A percentile compares a stretch with the other conserved stretches of the same genome.
These are phyloP conservation scores for Citrus glauca DNA, from an alignment of 345 rosid species.

Conservation along the genomic window DNA sequence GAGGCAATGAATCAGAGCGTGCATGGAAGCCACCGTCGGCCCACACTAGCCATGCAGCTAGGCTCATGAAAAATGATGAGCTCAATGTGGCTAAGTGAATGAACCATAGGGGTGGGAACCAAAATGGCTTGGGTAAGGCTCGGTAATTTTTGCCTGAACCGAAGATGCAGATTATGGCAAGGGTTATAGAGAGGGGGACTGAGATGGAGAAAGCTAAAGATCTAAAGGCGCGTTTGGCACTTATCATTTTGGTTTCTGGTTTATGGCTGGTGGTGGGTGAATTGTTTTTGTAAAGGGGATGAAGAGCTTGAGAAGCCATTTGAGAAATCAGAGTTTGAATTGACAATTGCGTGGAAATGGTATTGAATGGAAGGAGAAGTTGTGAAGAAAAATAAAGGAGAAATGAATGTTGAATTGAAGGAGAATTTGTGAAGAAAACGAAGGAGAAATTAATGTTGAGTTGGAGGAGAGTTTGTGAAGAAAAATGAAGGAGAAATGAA, in stretches of 20 bases:
- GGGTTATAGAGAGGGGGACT: constrained; percentile 15
- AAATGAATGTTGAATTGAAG: neutral
- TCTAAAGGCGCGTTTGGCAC: constrained; percentile 1
- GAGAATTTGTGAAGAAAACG: no score
- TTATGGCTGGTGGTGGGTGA: neutral
- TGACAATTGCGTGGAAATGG: neutral
- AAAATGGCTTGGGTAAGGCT: constrained; percentile 16
- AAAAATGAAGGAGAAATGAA: neutral
- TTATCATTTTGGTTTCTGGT: neutral
- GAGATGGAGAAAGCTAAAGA: constrained; percentile 14
- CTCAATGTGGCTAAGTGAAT: constrained; percentile 25
- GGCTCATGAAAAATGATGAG: constrained; percentile 32
- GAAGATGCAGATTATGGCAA: constrained; percentile 19
- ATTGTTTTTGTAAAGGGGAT: neutral
- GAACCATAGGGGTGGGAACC: constrained; percentile 35
- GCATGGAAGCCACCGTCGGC: constrained; percentile 22
- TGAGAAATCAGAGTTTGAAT: neutral
- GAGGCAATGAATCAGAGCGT: constrained; percentile 22
- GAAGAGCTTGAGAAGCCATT: constrained; percentile 7
- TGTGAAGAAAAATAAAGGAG: neutral
- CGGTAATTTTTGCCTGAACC: constrained; percentile 31
- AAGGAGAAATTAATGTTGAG: neutral
- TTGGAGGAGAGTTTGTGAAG: no score
- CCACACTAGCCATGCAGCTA: constrained; percentile 38
- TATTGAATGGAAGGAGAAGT: neutral